These are phyloP conservation scores for Talaromyces liani DNA, from an alignment of 495 filamentous ascomycete genomes.

Conservation along the genomic window DNA sequence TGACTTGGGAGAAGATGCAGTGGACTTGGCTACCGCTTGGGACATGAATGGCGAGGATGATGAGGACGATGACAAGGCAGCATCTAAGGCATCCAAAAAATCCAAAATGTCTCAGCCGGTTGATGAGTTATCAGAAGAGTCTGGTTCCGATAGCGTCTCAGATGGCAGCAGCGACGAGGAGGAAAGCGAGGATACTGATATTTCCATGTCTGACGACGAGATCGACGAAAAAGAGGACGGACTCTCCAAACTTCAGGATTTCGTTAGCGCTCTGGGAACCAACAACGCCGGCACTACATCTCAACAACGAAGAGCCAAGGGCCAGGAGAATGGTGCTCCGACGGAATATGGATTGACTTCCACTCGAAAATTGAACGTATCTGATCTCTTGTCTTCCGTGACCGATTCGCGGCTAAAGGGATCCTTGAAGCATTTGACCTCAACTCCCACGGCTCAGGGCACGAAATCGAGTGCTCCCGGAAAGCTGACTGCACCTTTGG, in stretches of 20 bases:
- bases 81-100: conserved; percentile 15
- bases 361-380: conserved; percentile 68
- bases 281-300: conserved; percentile 14
- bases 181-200: conserved; percentile 37
- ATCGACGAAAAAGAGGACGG: conserved; percentile 50
- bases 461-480: conserved; percentile 48
- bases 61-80: conserved; percentile 22
- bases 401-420: conserved; percentile 71
- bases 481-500: conserved; percentile 76
- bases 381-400: conserved; percentile 66
- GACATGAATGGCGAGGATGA: conserved; percentile 58
- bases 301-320: conserved; percentile 19
- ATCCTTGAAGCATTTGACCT: conserved; percentile 60
- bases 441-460: conserved; percentile 38
- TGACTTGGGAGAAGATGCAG: conserved; percentile 73
- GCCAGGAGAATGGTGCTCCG: conserved; percentile 45
- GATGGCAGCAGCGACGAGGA: conserved; percentile 29
- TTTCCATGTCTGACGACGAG: conserved; percentile 53
- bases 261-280: conserved; percentile 61
- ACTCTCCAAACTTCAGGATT: conserved; percentile 56
- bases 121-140: conserved; percentile 28
- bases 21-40: conserved; percentile 75
- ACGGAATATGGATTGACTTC: conserved; percentile 52
- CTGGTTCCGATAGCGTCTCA: conserved; percentile 24
- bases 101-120: conserved; percentile 19